Evolutionary conservation across 176 grass and related monocot genomes (phyloP).

Genomic region (Leersia perrieri): DNA sequence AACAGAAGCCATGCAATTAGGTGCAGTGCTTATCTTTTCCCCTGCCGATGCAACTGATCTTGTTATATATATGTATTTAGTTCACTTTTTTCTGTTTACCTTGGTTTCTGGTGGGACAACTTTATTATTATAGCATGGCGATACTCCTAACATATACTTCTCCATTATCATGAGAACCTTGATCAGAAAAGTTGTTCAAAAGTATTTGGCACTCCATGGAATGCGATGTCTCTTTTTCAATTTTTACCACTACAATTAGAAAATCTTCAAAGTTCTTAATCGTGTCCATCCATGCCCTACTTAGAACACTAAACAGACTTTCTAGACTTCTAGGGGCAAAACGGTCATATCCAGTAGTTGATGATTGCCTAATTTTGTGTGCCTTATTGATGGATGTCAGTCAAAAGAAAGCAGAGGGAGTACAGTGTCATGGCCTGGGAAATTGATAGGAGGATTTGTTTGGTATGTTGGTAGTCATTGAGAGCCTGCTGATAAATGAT

Average conservation of each 20-base stretch:
- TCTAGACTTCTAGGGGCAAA: neutral
- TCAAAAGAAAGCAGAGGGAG: neutral
- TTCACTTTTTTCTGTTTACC: neutral
- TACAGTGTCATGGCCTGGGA: neutral
- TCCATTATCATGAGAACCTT: neutral
- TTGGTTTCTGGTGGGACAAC: neutral
- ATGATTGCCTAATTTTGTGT: neutral
- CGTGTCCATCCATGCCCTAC: neutral
- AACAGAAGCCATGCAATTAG: conserved; percentile 42
- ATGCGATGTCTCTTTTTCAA: neutral
- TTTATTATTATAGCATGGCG: neutral
- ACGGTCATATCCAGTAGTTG: neutral
- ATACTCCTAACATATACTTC: neutral
- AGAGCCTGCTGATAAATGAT: neutral
- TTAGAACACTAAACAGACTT: neutral
- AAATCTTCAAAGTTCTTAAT: neutral
- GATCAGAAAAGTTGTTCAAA: neutral
- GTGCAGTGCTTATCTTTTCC: conserved; percentile 29
- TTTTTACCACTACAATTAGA: neutral
- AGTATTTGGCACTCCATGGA: neutral
- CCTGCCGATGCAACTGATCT: neutral
- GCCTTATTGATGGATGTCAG: neutral
- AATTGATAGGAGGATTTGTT: neutral
- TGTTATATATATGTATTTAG: neutral
- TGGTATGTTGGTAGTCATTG: neutral